A percentile compares a stretch with the other conserved stretches of the same genome.
Conservation (phyloP, 257 asterid genomes). For the Rubia yunnanensis region DNA sequence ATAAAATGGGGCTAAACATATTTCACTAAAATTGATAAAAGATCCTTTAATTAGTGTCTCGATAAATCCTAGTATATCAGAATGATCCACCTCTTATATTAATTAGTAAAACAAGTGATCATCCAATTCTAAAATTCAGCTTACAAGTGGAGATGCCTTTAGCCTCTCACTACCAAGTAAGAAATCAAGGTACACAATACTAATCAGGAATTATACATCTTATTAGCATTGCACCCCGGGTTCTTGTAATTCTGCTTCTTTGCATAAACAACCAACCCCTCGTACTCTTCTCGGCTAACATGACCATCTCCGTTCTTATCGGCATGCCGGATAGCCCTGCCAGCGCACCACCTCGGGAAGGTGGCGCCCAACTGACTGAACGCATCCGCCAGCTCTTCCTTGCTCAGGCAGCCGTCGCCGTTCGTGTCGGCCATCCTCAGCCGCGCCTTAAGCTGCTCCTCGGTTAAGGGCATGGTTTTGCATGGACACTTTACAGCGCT, state of each 20-base stretch:
- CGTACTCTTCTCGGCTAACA: not conserved
- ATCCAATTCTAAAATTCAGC: no score
- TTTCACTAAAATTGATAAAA: no score
- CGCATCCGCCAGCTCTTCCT: not conserved
- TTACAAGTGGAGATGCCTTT: not conserved
- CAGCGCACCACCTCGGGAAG: not conserved
- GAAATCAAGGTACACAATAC: not conserved
- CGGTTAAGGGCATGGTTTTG: not conserved
- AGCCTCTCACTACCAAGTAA: not conserved
- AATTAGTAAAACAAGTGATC: no score
- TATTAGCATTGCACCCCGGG: not conserved
- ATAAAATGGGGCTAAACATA: no score
- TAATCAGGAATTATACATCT: not conserved
- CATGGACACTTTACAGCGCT: not conserved
- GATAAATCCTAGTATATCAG: no score
- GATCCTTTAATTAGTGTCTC: no score
- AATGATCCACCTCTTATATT: no score
- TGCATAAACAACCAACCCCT: not conserved
- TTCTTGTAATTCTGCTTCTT: slow-evolving; percentile 1
- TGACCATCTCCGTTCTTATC: slow-evolving; percentile 5
- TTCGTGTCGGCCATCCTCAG: not conserved
- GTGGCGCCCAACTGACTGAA: not conserved
- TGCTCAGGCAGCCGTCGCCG: slow-evolving; percentile 9
- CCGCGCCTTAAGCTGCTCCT: not conserved
- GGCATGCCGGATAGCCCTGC: not conserved